Percentiles rank a stretch among this genome's conserved stretches.
Evolutionary conservation across 2,329 filamentous ascomycete genomes (phyloP).

Genomic region (Sporothrix inflata): DNA sequence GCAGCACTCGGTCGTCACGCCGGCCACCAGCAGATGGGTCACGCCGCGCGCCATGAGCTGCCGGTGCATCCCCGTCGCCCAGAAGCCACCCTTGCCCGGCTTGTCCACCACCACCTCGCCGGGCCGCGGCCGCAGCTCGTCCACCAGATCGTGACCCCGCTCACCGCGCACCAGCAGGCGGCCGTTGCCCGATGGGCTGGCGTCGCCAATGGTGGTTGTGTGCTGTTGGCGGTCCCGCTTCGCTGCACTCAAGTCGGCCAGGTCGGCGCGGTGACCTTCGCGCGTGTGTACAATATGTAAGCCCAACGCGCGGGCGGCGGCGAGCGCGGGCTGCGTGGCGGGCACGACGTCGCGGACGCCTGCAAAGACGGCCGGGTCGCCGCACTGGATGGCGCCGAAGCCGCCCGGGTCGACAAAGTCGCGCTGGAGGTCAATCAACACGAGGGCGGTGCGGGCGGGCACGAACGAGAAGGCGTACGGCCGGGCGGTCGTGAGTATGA

Average conservation of each 20-base stretch:
- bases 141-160: constrained; percentile 58
- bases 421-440: constrained; percentile 60
- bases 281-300: constrained; percentile 54
- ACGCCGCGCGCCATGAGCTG: constrained; percentile 57
- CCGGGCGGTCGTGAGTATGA: constrained; percentile 23
- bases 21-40: constrained; percentile 60
- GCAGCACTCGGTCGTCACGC: constrained; percentile 62
- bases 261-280: constrained; percentile 56
- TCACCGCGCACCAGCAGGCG: constrained; percentile 56
- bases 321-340: constrained; percentile 43
- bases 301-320: constrained; percentile 44
- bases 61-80: constrained; percentile 58
- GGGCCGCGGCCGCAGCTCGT: constrained; percentile 54
- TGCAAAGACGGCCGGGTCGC: constrained; percentile 41
- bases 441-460: constrained; percentile 50
- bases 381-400: constrained; percentile 54
- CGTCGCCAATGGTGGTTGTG: constrained; percentile 52
- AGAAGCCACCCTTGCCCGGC: constrained; percentile 62
- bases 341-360: constrained; percentile 50
- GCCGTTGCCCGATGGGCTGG: constrained; percentile 52
- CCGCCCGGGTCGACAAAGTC: constrained; percentile 53
- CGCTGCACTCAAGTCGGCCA: constrained; percentile 56
- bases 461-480: constrained; percentile 44
- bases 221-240: constrained; percentile 54
- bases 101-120: constrained; percentile 61